Evolutionary conservation across 805 yeast species (phyloP), one percentile per base, ranked within the genome.

Genomic region (Naumovozyma castellii): DNA sequence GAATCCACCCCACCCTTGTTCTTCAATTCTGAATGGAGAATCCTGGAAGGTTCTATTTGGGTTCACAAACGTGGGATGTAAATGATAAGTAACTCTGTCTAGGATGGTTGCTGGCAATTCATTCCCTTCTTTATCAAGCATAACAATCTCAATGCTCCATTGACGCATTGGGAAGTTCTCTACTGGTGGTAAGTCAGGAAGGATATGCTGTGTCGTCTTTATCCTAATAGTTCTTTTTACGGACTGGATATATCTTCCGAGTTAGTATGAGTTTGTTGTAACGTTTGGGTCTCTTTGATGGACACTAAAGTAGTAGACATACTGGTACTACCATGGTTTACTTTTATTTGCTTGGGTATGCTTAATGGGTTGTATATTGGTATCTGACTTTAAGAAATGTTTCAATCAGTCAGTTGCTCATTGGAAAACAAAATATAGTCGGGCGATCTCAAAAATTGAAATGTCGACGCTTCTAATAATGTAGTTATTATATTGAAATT

Each of bases 1-100:
- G 55, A 90, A 90, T 50, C 90, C 97, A 60, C 97, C 98, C 97
- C 98, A 90, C 38, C 98, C 98, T 66, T 85, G 80, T 61, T 90
- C 98, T 54, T 78, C 84, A 42, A 90, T 81, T 56, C 66, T 74
- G 65, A 88, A 90, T 9, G 98, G 98, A 8, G 83, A 75, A 54
- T 79, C 80, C 55, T 83, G 84, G 57, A 86, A 61, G 10, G 81
- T 70, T 59, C 97, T 75, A 47, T 75, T 80, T 9, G 97, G 97
- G 60, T 87, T 87, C 37, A 76, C 77, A 65, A 90, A 90, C 8
- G 97, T 92, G 37, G 97, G 97, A 67, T 90, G 98, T 47, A 92
- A 72, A 50, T 86, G 80, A 62, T 90, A 90, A 3, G 94, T 87
- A 39, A 87, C 96, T 63, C 83, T 84, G 61, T 92, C 97, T 54